Base-by-base conservation (phyloP, 352 stramenopile species). In the Globisporangium okanoganense region DNA sequence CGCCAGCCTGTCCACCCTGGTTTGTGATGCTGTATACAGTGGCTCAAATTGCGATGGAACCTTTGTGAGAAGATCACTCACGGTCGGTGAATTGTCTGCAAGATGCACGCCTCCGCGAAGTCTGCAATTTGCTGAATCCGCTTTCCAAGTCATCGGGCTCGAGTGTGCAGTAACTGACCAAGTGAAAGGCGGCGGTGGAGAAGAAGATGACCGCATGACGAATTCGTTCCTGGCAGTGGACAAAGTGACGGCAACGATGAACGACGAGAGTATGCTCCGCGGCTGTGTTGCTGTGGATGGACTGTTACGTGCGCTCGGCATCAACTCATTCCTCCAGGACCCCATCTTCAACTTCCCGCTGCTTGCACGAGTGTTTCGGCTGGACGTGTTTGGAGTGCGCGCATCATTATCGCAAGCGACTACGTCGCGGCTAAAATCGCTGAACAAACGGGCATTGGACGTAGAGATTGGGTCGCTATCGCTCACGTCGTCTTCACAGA, bases 391-490 rank as follows among this genome's bases (percentile, higher is more conserved):
- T 40, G 47, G 52, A 9, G 35, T 55, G 45, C 27, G 40, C 12
- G 64, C 65, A 25, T 76, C 65, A 1, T 64, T 57, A 8, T 66
- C 47, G 41, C 40, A 78, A 43, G 58, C 56, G 20, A 66, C 59
- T 54, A 58, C 47, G 29, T 64, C 54, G 24, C 57, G 53, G 2
- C 49, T 71, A n/a, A 54, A 62, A 18, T 67, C 72, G 55, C 58
- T 71, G 9, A 59, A 78, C 18, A 31, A 57, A 41, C 70, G 79
- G 61, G 49, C 65, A 16, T 8, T 87, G 51, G 49, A 54, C 2
- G 44, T 44, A 44, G 53, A 49, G 10, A 44, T 66, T 8, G 41
- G 25, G 3, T 66, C 61, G 5, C 13, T 66, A 16, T 51, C 45
- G 27, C 53, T 66, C 4, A 50, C 61, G 33, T 61, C 61, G 53